Evolutionary conservation across 345 rosid genomes (phyloP).

Genomic region (Isatis tinctoria): DNA sequence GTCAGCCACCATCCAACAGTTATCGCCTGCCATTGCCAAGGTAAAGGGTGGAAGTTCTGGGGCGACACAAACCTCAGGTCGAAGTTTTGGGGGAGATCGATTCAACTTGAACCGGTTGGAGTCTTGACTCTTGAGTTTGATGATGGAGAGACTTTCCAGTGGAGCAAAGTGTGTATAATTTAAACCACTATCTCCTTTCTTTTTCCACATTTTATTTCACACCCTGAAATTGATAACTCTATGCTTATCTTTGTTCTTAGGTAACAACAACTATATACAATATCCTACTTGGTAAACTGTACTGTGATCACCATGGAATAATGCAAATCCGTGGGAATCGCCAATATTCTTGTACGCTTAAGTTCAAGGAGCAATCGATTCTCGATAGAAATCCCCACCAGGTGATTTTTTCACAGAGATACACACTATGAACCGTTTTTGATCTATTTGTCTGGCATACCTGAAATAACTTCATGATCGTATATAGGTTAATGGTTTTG

Average conservation of each 20-base stretch:
- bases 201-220: slow-evolving; percentile 3
- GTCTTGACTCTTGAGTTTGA: slow-evolving; percentile 81
- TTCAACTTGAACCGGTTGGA: slow-evolving; percentile 96
- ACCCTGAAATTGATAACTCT: background rate
- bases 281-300: slow-evolving; percentile 84
- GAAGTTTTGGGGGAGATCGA: slow-evolving; percentile 97
- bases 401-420: slow-evolving; percentile 36
- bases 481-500: slow-evolving; percentile 73
- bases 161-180: slow-evolving; percentile 70
- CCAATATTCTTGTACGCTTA: slow-evolving; percentile 75
- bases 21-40: slow-evolving; percentile 95
- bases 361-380: slow-evolving; percentile 85
- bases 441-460: background rate
- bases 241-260: slow-evolving; percentile 38
- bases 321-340: slow-evolving; percentile 84
- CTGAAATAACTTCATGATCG: background rate
- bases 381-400: slow-evolving; percentile 94
- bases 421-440: background rate
- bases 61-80: slow-evolving; percentile 86
- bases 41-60: slow-evolving; percentile 98
- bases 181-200: background rate
- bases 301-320: slow-evolving; percentile 88
- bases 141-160: slow-evolving; percentile 91
- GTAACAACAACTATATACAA: slow-evolving; percentile 89
- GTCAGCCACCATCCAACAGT: slow-evolving; percentile 99